Percentiles rank a stretch among this genome's conserved stretches.
Evolutionary conservation across 2,329 filamentous ascomycete genomes (phyloP).

Genomic region (Pseudogymnoascus sp.): DNA sequence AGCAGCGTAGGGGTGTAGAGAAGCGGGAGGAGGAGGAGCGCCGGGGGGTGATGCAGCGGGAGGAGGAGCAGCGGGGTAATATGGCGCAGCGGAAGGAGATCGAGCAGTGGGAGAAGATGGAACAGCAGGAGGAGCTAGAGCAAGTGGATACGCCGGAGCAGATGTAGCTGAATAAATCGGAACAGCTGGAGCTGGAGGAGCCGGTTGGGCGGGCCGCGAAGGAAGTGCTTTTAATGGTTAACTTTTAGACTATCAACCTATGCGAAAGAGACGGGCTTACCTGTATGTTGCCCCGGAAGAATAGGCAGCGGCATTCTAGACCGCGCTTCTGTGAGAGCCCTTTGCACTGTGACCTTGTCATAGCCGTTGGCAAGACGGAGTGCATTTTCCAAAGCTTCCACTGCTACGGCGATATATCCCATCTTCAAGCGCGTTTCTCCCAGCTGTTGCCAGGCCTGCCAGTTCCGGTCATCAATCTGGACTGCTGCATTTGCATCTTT

Average conservation of each 20-base stretch:
- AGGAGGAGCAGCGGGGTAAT: neutral
- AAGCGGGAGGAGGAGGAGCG: neutral
- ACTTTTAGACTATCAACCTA: neutral
- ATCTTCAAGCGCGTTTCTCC: neutral
- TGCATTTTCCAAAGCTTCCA: neutral
- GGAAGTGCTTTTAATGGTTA: neutral
- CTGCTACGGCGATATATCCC: neutral
- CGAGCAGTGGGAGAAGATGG: neutral
- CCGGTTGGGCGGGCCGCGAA: neutral
- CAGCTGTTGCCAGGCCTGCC: neutral
- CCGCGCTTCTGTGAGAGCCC: neutral
- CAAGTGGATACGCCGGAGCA: neutral
- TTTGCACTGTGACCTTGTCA: neutral
- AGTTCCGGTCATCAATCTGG: neutral
- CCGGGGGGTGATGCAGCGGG: neutral
- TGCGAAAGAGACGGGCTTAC: neutral
- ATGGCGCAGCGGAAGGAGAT: neutral
- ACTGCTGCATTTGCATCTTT: neutral
- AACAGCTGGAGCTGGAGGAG: neutral
- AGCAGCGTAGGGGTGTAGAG: neutral
- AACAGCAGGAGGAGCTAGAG: neutral
- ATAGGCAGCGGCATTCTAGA: neutral
- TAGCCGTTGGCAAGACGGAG: neutral
- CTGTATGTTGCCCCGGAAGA: neutral
- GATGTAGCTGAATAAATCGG: neutral